These are phyloP conservation scores for Euphorbia tirucalli DNA, from an alignment of 345 rosid species.

Conservation along the genomic window DNA sequence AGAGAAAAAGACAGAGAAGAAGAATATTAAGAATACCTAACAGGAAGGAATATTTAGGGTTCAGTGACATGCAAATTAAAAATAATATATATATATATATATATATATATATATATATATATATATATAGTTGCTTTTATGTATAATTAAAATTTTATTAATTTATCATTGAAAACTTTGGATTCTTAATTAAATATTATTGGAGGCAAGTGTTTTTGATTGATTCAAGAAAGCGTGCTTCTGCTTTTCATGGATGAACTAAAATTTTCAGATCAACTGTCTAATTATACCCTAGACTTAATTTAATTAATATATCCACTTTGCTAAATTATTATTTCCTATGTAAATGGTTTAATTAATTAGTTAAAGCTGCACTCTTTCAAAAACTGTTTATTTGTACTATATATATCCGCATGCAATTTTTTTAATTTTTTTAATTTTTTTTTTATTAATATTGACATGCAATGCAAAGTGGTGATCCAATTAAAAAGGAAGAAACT, in stretches of 20 bases:
- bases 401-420: too few relatives aligned
- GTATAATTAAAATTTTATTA: too few relatives aligned
- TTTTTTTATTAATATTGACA: too few relatives aligned
- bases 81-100: background rate
- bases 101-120: too few relatives aligned
- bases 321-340: too few relatives aligned
- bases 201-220: slow-evolving; percentile 18
- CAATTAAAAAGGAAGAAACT: background rate
- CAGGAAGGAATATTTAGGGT: slow-evolving; percentile 37
- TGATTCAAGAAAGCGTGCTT: slow-evolving; percentile 36
- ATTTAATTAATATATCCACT: background rate
- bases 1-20: background rate
- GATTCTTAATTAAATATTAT: slow-evolving; percentile 17
- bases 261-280: slow-evolving; percentile 1
- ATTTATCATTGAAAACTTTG: slow-evolving; percentile 3
- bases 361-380: too few relatives aligned
- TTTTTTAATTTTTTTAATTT: too few relatives aligned
- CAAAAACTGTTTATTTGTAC: too few relatives aligned
- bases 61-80: slow-evolving; percentile 36
- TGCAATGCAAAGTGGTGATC: slow-evolving; percentile 34
- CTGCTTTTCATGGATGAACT: slow-evolving; percentile 18
- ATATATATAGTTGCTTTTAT: background rate
- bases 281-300: background rate
- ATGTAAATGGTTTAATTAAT: too few relatives aligned
- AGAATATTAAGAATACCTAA: background rate